These are phyloP conservation scores for Chlorencoelia australis DNA, from an alignment of 2,329 filamentous ascomycete genomes.

Conservation along the genomic window DNA sequence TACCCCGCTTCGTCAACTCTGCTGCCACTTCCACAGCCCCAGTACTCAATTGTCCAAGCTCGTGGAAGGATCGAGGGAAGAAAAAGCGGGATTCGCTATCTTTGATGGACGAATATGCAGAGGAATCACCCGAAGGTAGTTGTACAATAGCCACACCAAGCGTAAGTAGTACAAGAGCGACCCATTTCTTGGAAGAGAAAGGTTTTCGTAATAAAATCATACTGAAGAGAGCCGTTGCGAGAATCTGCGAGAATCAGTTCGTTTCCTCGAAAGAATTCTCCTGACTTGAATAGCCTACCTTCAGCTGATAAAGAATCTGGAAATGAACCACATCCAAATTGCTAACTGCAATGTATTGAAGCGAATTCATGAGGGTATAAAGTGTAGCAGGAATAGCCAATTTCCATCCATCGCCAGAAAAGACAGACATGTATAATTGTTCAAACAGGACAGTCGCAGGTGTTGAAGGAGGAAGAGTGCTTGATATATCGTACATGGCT, in stretches of 20 bases:
- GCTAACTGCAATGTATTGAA: constrained; percentile 85
- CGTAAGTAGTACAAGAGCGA: constrained; percentile 68
- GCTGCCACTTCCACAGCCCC: constrained; percentile 39
- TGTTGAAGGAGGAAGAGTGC: constrained; percentile 65
- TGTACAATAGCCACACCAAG: constrained; percentile 79
- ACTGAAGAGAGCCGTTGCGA: constrained; percentile 82
- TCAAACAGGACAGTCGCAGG: constrained; percentile 72
- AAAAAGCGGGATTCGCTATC: constrained; percentile 47
- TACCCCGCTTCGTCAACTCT: constrained; percentile 40
- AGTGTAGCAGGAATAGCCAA: constrained; percentile 78
- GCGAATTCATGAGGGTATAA: constrained; percentile 86
- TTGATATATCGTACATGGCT: constrained; percentile 77
- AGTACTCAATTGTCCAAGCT: constrained; percentile 55
- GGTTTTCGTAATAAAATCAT: constrained; percentile 64
- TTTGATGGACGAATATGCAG: constrained; percentile 50
- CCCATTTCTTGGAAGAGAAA: constrained; percentile 66
- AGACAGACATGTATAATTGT: constrained; percentile 70
- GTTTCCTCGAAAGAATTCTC: not conserved
- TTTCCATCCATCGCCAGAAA: constrained; percentile 90
- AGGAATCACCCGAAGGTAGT: constrained; percentile 52
- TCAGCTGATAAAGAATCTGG: constrained; percentile 87
- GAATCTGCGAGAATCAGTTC: constrained; percentile 44
- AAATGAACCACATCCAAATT: constrained; percentile 91
- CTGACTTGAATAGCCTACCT: constrained; percentile 37
- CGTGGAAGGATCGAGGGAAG: constrained; percentile 71